A percentile compares a stretch with the other conserved stretches of the same genome.
Evolutionary conservation across 1,284 basidiomycete genomes (phyloP).

Genomic region (Boletus smithii): DNA sequence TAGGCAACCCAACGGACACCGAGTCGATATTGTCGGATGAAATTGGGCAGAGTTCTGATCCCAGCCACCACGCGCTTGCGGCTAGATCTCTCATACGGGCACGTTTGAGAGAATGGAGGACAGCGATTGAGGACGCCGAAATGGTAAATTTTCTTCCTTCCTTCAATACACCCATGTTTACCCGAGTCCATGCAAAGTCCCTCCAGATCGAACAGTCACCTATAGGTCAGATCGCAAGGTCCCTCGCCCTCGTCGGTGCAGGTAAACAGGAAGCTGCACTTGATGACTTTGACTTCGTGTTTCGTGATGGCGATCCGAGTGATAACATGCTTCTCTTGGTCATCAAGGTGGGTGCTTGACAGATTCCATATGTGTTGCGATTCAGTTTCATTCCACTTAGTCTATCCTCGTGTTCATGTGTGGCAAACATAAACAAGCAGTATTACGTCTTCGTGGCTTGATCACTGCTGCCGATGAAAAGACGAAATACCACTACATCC

Average conservation of each 20-base stretch:
- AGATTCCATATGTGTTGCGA: background rate
- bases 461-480: background rate
- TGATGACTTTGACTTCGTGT: slow-evolving; percentile 2
- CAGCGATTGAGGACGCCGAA: slow-evolving; percentile 2
- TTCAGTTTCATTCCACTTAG: background rate
- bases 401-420: slow-evolving; percentile 1
- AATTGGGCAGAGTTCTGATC: background rate
- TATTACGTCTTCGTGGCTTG: slow-evolving; percentile 1
- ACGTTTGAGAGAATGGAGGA: slow-evolving; percentile 1
- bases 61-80: background rate
- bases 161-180: background rate
- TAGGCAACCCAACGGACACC: background rate
- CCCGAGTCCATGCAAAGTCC: background rate
- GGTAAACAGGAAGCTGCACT: background rate
- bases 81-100: slow-evolving; percentile 1
- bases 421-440: background rate
- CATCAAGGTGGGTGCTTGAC: background rate
- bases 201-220: background rate
- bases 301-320: background rate
- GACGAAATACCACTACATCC: background rate
- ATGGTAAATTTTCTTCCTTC: background rate
- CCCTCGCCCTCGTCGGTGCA: background rate
- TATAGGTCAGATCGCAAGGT: slow-evolving; percentile 6
- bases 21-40: slow-evolving; percentile 1
- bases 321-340: slow-evolving; percentile 6